phyloP scores from a whole-genome alignment of 2,329 filamentous ascomycete genomes.

The Colletotrichum gloeosporioides region DNA sequence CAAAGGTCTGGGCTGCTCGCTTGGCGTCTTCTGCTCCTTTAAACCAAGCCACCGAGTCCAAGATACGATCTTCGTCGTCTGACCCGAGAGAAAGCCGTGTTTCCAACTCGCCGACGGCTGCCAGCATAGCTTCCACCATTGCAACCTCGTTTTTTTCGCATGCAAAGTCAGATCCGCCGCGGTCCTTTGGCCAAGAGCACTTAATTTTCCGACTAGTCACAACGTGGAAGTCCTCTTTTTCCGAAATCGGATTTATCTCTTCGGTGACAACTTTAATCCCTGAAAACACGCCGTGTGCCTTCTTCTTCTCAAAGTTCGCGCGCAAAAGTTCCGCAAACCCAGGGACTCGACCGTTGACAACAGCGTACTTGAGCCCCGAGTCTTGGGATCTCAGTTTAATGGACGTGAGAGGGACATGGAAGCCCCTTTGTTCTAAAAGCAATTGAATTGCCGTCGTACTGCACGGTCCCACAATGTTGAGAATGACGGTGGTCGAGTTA shows the following conservation, averaged over 20 bases:
- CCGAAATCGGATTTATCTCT: not conserved
- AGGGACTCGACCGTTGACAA: not conserved
- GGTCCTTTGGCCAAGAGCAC: constrained; percentile 25
- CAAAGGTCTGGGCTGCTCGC: constrained; percentile 34
- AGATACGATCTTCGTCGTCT: constrained; percentile 33
- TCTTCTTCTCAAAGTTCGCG: not conserved
- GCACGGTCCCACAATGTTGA: not conserved
- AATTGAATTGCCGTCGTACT: not conserved
- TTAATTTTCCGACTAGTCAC: constrained; percentile 8
- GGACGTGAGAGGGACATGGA: not conserved
- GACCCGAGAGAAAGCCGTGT: constrained; percentile 30
- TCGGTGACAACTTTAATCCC: not conserved
- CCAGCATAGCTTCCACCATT: constrained; percentile 33
- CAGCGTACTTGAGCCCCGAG: not conserved
- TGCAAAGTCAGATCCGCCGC: constrained; percentile 17
- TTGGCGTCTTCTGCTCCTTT: constrained; percentile 39
- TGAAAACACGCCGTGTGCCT: not conserved
- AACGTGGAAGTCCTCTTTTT: not conserved
- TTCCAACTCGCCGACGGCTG: constrained; percentile 36
- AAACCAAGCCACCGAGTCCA: constrained; percentile 41
- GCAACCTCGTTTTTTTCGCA: constrained; percentile 22
- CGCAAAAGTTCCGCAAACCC: not conserved
- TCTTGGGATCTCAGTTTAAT: not conserved
- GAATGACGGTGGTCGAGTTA: not conserved
- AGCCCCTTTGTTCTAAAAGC: not conserved